A percentile compares a stretch with the other conserved stretches of the same genome.
These are phyloP conservation scores for Pichiaceae sp. DNA, from an alignment of 1,139 yeast species.

Conservation along the genomic window DNA sequence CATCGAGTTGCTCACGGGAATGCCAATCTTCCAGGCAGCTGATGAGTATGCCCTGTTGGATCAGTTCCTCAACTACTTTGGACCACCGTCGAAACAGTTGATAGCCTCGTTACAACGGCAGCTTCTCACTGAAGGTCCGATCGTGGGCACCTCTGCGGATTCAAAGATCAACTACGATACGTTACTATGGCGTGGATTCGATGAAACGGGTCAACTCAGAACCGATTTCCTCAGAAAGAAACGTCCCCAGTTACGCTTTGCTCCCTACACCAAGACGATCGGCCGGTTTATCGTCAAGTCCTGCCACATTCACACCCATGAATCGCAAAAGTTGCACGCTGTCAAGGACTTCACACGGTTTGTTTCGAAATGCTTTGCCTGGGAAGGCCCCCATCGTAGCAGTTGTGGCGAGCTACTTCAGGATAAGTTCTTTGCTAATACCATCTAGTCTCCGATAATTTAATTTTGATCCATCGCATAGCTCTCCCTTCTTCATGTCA, in stretches of 20 bases:
- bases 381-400: conserved; percentile 16
- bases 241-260: conserved; percentile 8
- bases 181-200: conserved; percentile 22
- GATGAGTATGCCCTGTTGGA: conserved; percentile 62
- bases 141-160: conserved; percentile 9
- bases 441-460: too few relatives aligned
- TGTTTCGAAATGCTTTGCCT: conserved; percentile 14
- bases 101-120: conserved; percentile 29
- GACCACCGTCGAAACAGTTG: conserved; percentile 43
- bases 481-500: too few relatives aligned
- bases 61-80: conserved; percentile 48
- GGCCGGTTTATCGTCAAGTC: conserved; percentile 9
- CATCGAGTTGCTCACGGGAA: conserved; percentile 58
- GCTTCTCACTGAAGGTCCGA: conserved; percentile 25
- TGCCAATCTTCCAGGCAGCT: conserved; percentile 63
- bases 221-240: conserved; percentile 9
- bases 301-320: conserved; percentile 1
- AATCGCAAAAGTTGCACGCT: conserved; percentile 1
- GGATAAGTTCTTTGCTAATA: conserved; percentile 7
- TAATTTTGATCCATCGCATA: too few relatives aligned
- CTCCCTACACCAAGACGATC: conserved; percentile 12
- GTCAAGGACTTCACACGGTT: conserved; percentile 11
- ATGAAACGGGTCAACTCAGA: conserved; percentile 15
- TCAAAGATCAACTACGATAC: conserved; percentile 11
- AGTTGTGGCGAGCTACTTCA: conserved; percentile 9